phyloP scores from a whole-genome alignment of 148 eudicot genomes.

The Limonium bicolor region DNA sequence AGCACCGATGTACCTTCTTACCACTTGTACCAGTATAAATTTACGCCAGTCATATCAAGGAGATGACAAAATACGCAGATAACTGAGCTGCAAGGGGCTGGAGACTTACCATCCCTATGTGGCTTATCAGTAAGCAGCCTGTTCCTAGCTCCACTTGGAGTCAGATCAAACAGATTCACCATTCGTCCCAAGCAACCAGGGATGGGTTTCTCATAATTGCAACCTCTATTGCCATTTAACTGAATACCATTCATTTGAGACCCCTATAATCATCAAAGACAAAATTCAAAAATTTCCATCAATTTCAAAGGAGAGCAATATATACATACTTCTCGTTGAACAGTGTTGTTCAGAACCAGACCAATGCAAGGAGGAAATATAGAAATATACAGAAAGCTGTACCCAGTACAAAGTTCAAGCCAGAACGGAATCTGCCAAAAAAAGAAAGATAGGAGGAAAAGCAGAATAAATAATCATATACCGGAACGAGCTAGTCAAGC shows the following conservation, averaged over 20 bases:
- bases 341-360: background rate
- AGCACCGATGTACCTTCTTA: background rate
- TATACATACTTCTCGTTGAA: background rate
- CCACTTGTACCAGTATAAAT: background rate
- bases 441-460: no score
- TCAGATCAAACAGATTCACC: slow-evolving; percentile 75
- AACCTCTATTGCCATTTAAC: slow-evolving; percentile 21
- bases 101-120: slow-evolving; percentile 13
- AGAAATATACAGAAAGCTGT: background rate
- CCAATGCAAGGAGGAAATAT: background rate
- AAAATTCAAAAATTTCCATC: no score
- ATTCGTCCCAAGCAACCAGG: slow-evolving; percentile 85
- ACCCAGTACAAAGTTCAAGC: background rate
- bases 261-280: slow-evolving; percentile 4
- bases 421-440: background rate
- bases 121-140: slow-evolving; percentile 70
- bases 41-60: background rate
- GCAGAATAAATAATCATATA: no score
- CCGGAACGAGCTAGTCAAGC: background rate
- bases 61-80: background rate
- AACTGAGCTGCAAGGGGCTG: background rate
- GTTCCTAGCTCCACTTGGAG: slow-evolving; percentile 37
- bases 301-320: no score
- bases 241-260: slow-evolving; percentile 53
- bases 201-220: slow-evolving; percentile 22